Evolutionary conservation across 2,329 filamentous ascomycete species (phyloP), one percentile per base, ranked within the genome.

Genomic region (Venturia pyrina): DNA sequence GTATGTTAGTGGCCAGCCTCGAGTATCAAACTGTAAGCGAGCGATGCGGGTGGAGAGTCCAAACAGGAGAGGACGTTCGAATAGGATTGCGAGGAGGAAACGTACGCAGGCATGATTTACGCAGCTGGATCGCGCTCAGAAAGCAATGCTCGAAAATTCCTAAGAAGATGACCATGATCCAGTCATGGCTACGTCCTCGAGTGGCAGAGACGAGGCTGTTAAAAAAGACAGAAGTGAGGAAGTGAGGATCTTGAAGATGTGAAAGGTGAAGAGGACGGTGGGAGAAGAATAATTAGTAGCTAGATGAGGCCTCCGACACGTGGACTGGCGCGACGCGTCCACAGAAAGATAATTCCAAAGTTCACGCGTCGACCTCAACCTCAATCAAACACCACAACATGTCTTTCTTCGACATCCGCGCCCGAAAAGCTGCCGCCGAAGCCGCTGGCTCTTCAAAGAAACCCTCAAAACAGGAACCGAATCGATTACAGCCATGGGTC

Each of bases 341-440:
- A 43, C 8, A 43, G 41, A 43, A 50, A 50, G 46, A 24, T 24
- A 50, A 11, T 21, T 21, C 8, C 7, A 50, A 8, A 21, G 19
- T 21, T 50, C 11, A 59, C 53, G 53, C 53, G 53, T 62, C 60
- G 19, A 28, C 28, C 28, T 28, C 28, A 43, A 43, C 32, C 37
- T 10, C n/a, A 19, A 40, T 17, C 41, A 53, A 21, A 4, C 17
- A 32, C 13, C n/a, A 65, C 43, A 8, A 65, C 69, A 96, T 97
- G 89, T 93, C 86, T 75, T 99, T 99, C 78, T 99, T 99, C 79
- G 93, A 96, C 76, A 84, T 97, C 72, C 96, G 96, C 78, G 93
- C 93, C 65, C 87, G 93, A 59, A 84, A 86, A 68, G 82, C 82
- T 50, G 83, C 91, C 74, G 89, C 89, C 65, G 89, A 87, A 13